Evolutionary conservation across 495 filamentous ascomycete species (phyloP).

Genomic region (Aspergillus kassunensis): DNA sequence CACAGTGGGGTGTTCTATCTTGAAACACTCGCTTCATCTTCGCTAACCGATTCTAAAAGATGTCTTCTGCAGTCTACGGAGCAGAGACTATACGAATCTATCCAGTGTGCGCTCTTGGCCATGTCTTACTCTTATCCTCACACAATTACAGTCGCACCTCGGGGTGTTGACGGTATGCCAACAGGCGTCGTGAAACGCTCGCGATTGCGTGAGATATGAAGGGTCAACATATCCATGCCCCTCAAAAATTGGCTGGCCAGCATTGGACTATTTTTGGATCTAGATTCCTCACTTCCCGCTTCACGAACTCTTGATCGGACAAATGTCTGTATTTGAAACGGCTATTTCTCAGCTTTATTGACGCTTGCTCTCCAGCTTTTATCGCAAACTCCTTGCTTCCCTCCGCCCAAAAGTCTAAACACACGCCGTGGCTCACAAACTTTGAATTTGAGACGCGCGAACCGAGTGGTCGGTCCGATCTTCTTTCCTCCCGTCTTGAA

Average conservation of each 20-base stretch:
- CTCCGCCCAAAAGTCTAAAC: not conserved
- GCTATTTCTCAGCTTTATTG: not conserved
- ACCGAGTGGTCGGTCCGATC: too few species aligned
- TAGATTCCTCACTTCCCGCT: not conserved
- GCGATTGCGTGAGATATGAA: constrained; percentile 3
- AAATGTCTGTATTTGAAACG: not conserved
- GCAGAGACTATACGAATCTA: too few species aligned
- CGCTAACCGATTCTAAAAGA: too few species aligned
- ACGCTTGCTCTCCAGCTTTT: not conserved
- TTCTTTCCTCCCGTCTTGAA: too few species aligned
- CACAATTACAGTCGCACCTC: not conserved
- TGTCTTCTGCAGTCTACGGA: too few species aligned
- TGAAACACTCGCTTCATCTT: not conserved
- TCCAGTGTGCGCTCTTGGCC: too few species aligned
- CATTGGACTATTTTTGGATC: not conserved
- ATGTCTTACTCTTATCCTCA: too few species aligned
- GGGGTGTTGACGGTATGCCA: not conserved
- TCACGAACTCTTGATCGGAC: not conserved
- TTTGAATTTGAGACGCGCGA: not conserved
- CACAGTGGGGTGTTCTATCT: constrained; percentile 1
- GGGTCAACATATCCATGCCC: not conserved
- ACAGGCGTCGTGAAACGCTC: not conserved
- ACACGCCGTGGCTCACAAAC: not conserved
- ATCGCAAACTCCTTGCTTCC: not conserved
- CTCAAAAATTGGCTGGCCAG: not conserved